Evolutionary conservation across 768 basidiomycete species (phyloP), one percentile per base, ranked within the genome.

Genomic region (Pleurotus ostreatus): DNA sequence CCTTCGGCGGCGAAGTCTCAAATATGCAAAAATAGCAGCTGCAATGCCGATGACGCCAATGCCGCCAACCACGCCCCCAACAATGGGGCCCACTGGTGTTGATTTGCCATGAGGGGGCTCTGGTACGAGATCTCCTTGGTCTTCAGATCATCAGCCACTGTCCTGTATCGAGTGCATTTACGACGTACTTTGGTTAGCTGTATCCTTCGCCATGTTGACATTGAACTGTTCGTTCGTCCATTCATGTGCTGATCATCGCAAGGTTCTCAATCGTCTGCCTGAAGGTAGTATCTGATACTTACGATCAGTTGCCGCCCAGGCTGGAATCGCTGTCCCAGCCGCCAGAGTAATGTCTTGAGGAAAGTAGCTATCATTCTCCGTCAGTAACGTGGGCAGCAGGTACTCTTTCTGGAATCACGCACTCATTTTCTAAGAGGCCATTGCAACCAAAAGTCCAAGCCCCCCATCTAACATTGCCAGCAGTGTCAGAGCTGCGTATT

Each of bases 241-340:
- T 12, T 30, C 15, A n/a, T 18, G 23, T 4, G 56, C 56, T 57
- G n/a, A 34, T 15, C 13, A 26, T 13, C 16, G 9, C 5, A 13
- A 4, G 45, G 18, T 5, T 6, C 9, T 34, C 20, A 38, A 7
- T 25, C 2, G 16, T 26, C 20, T 30, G 22, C n/a, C 4, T n/a
- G 16, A 43, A 2, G 37, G 20, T 25, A 18, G 23, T 37, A 20
- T 16, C 13, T 34, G 8, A 26, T 6, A 57, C 56, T 23, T 37
- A 57, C 56, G 56, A 30, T 57, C 41, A 12, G 49, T 57, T 9
- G 25, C 49, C 13, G 56, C 56, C 56, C 56, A 57, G 26, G 39
- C 47, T 12, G 56, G 56, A n/a, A 57, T 51, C 7, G 49, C 47
- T 22, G 56, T 51, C 18, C 41, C 47, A 25, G 15, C 40, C 7